These are phyloP conservation scores for Dunaliella sp. DNA, from an alignment of 139 green algal species.

Conservation along the genomic window DNA sequence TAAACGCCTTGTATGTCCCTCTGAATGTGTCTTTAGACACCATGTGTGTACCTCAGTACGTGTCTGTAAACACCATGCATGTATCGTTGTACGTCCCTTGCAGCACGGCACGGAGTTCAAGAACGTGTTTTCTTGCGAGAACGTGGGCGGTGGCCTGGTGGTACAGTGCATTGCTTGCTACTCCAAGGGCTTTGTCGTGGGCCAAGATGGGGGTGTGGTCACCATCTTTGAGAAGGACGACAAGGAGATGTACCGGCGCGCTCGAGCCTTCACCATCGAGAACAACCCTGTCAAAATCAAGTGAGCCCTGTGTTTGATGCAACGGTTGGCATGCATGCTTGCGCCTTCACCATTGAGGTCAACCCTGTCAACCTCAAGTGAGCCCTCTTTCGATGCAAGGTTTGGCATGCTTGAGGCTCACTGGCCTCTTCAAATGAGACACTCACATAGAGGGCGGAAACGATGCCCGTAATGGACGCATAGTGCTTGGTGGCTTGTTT, in stretches of 20 bases:
- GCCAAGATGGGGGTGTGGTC: conserved; percentile 53
- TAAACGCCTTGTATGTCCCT: no score
- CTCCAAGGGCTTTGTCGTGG: conserved; percentile 76
- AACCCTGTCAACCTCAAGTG: background rate
- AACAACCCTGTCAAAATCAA: conserved; percentile 44
- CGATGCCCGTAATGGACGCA: no score
- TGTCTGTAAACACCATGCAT: no score
- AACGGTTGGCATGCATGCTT: no score
- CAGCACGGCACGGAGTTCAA: conserved; percentile 55
- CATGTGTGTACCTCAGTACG: no score
- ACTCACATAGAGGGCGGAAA: no score
- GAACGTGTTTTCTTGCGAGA: conserved; percentile 46
- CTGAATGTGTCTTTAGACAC: no score
- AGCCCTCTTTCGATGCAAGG: background rate
- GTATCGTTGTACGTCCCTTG: no score
- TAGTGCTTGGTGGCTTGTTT: no score
- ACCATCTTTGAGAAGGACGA: conserved; percentile 69
- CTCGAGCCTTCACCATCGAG: conserved; percentile 52
- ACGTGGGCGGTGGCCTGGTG: conserved; percentile 19
- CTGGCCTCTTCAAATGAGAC: no score
- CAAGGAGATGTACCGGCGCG: conserved; percentile 55
- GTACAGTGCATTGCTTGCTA: conserved; percentile 56
- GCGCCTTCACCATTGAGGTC: no score
- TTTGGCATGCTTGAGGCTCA: no score
- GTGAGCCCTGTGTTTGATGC: conserved; percentile 1